Percentiles rank a stretch among this genome's conserved stretches.
Conservation (phyloP, 331 rosid genomes). For the Acacia concinna region DNA sequence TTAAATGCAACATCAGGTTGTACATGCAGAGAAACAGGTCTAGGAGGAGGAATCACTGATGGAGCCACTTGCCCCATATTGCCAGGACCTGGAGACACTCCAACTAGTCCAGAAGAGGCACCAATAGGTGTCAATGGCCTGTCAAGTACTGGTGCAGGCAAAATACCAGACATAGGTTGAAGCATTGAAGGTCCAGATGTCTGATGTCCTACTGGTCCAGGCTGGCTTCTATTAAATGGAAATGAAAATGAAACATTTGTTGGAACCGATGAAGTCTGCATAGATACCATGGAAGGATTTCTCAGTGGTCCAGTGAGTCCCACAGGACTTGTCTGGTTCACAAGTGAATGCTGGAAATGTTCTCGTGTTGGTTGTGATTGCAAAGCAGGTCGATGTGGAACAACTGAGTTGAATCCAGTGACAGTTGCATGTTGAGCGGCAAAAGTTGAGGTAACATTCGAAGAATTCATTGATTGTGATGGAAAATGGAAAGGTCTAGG, state of each 20-base stretch:
- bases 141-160: constrained; percentile 42
- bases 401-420: constrained; percentile 45
- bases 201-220: constrained; percentile 46
- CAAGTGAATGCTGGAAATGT: constrained; percentile 46
- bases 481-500: constrained; percentile 45
- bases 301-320: constrained; percentile 54
- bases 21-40: constrained; percentile 42
- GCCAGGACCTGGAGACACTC: constrained; percentile 42
- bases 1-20: constrained; percentile 47
- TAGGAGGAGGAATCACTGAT: constrained; percentile 22
- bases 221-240: constrained; percentile 45
- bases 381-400: constrained; percentile 44
- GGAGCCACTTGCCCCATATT: constrained; percentile 54
- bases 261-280: constrained; percentile 47
- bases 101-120: constrained; percentile 43
- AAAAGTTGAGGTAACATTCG: constrained; percentile 49
- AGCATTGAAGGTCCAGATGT: constrained; percentile 44
- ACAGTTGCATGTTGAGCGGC: constrained; percentile 50
- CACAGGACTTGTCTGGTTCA: constrained; percentile 43
- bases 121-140: constrained; percentile 43
- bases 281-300: constrained; percentile 43
- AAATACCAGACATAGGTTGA: constrained; percentile 47
- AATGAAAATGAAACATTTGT: constrained; percentile 48
- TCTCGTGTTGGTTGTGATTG: constrained; percentile 46
- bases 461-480: constrained; percentile 46